A percentile compares a stretch with the other conserved stretches of the same genome.
These are phyloP conservation scores for Pythium periplocum DNA, from an alignment of 352 stramenopile species.

Conservation along the genomic window DNA sequence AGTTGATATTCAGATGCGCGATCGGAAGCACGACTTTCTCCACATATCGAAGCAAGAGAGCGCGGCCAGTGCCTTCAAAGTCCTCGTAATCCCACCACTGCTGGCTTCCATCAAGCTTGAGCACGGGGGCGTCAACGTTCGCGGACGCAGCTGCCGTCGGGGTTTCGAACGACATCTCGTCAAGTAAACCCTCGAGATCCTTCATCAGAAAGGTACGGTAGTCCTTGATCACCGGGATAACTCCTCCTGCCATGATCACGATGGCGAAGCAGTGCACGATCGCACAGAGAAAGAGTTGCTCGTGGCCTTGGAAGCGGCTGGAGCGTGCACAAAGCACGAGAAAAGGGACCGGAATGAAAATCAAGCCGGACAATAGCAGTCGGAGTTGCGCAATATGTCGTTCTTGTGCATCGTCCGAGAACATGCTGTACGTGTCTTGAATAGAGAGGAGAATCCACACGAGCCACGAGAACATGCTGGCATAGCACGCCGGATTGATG, in stretches of 20 bases:
- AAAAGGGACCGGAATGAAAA: conserved; percentile 56
- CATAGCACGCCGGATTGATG: conserved; percentile 53
- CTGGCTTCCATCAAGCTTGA: conserved; percentile 26
- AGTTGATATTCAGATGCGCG: conserved; percentile 56
- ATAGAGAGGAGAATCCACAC: conserved; percentile 46
- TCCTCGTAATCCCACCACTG: conserved; percentile 63
- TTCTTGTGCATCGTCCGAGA: conserved; percentile 32
- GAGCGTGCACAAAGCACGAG: conserved; percentile 48
- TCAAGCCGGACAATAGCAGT: conserved; percentile 40
- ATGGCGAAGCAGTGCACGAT: conserved; percentile 70
- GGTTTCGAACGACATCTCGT: conserved; percentile 22
- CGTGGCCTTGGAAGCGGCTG: conserved; percentile 44
- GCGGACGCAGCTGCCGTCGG: conserved; percentile 1
- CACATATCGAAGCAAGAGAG: conserved; percentile 43
- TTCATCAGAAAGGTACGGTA: conserved; percentile 45
- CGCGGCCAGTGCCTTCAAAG: conserved; percentile 37
- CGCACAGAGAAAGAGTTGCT: conserved; percentile 52
- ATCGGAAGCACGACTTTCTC: conserved; percentile 64
- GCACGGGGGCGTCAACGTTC: neutral
- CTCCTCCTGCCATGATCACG: conserved; percentile 37
- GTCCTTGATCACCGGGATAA: conserved; percentile 31
- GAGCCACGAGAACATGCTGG: conserved; percentile 49
- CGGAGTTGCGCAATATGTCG: conserved; percentile 21
- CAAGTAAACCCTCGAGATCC: conserved; percentile 44
- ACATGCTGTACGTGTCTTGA: conserved; percentile 33